Percentiles rank a stretch among this genome's conserved stretches.
phyloP scores from a whole-genome alignment of 2,329 filamentous ascomycete species.

The Ophiosphaerella korrae region DNA sequence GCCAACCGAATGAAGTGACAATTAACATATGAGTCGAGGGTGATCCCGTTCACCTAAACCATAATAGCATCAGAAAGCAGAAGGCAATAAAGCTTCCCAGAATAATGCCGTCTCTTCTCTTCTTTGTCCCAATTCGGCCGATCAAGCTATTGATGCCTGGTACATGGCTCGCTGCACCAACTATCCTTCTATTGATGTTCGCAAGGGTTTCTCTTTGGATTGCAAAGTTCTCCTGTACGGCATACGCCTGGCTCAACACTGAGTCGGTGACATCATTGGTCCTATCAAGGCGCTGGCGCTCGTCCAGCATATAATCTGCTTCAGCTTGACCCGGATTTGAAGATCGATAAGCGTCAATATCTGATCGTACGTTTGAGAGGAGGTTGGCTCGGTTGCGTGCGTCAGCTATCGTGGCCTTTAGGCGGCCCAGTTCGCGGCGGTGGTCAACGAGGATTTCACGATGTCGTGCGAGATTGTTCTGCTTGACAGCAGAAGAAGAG shows the following conservation, averaged over 20 bases:
- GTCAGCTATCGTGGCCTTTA: constrained; percentile 74
- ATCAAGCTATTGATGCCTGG: constrained; percentile 94
- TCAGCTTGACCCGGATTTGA: constrained; percentile 82
- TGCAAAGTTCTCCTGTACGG: constrained; percentile 89
- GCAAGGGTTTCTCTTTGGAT: constrained; percentile 85
- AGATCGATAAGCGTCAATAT: constrained; percentile 87
- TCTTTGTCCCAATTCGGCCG: constrained; percentile 89
- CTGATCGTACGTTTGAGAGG: constrained; percentile 84
- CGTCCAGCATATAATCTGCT: constrained; percentile 96
- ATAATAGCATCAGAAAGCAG: constrained; percentile 86
- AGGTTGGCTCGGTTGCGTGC: constrained; percentile 88
- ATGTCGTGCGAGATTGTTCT: constrained; percentile 91
- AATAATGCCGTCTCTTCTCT: constrained; percentile 92
- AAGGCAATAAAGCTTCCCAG: constrained; percentile 89
- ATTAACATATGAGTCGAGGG: background rate
- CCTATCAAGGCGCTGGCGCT: constrained; percentile 83
- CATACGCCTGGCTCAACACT: constrained; percentile 93
- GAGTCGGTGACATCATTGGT: constrained; percentile 88
- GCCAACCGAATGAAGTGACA: constrained; percentile 15
- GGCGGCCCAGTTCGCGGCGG: constrained; percentile 76
- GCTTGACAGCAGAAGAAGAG: constrained; percentile 90
- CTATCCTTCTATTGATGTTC: constrained; percentile 89
- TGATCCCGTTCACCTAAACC: constrained; percentile 36
- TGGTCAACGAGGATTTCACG: constrained; percentile 89
- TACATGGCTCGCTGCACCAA: constrained; percentile 84